Evolutionary conservation across 345 rosid species (phyloP).

Genomic region (Dipteronia sinensis): DNA sequence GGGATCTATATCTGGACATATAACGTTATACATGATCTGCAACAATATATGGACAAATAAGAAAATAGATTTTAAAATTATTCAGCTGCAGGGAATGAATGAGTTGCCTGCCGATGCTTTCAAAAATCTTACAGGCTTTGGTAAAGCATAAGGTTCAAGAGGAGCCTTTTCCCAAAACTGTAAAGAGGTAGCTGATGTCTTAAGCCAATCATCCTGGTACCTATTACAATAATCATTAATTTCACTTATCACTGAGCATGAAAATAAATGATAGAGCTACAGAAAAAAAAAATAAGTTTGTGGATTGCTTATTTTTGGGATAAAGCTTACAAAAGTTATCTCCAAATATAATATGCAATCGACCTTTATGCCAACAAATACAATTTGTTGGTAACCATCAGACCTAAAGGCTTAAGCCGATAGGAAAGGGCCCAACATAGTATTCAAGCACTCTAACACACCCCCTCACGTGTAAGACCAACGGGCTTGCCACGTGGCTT

Average conservation of each 20-base stretch:
- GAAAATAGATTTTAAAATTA: conserved; percentile 10
- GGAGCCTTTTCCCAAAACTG: conserved; percentile 99
- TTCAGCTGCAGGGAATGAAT: conserved; percentile 5
- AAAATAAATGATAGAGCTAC: neutral
- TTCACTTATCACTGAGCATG: neutral
- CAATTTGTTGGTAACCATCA: too few relatives aligned
- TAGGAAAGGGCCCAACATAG: too few relatives aligned
- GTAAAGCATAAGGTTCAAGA: conserved; percentile 87
- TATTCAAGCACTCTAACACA: too few relatives aligned
- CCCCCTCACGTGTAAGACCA: too few relatives aligned
- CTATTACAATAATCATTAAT: conserved; percentile 39
- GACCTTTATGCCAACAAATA: neutral
- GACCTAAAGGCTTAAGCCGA: too few relatives aligned
- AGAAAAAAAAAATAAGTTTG: neutral
- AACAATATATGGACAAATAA: conserved; percentile 27
- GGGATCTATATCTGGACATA: conserved; percentile 97
- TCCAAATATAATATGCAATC: neutral
- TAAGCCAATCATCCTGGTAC: conserved; percentile 99
- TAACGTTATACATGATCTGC: conserved; percentile 81
- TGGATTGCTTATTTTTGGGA: neutral
- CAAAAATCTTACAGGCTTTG: conserved; percentile 68
- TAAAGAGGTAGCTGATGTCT: conserved; percentile 77
- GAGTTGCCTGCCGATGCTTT: neutral
- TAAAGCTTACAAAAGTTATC: neutral
- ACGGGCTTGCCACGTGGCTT: too few relatives aligned